These are phyloP conservation scores for Tagetes erecta DNA, from an alignment of 129 eudicot genomes.

Conservation along the genomic window DNA sequence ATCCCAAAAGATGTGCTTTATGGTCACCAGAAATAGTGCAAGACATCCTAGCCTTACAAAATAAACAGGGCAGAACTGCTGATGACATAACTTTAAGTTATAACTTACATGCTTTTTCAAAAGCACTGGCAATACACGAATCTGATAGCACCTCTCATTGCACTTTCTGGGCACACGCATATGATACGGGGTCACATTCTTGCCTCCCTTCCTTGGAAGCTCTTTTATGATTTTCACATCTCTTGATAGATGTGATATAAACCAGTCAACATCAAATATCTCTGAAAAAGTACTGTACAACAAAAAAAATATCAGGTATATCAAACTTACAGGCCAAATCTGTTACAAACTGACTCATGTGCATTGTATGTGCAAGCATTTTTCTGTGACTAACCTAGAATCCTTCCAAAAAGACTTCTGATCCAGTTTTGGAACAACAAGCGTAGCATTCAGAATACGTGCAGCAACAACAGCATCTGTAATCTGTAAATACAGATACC, in stretches of 20 bases:
- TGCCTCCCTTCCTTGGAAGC: slow-evolving; percentile 71
- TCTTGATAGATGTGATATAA: slow-evolving; percentile 65
- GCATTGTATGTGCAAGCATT: slow-evolving; percentile 29
- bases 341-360: slow-evolving; percentile 30
- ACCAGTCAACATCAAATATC: slow-evolving; percentile 91
- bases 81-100: slow-evolving; percentile 10
- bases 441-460: slow-evolving; percentile 93
- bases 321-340: slow-evolving; percentile 22
- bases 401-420: slow-evolving; percentile 95
- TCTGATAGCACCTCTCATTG: slow-evolving; percentile 73
- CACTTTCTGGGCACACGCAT: slow-evolving; percentile 98
- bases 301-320: slow-evolving; percentile 23
- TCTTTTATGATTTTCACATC: slow-evolving; percentile 82
- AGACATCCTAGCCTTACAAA: slow-evolving; percentile 6
- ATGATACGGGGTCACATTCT: slow-evolving; percentile 58
- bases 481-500: slow-evolving; percentile 49
- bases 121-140: slow-evolving; percentile 79
- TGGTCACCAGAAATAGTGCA: slow-evolving; percentile 5
- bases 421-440: slow-evolving; percentile 90
- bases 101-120: slow-evolving; percentile 73
- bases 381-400: slow-evolving; percentile 65
- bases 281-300: slow-evolving; percentile 81
- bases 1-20: not conserved
- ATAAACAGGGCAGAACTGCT: slow-evolving; percentile 12
- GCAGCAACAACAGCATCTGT: slow-evolving; percentile 99